A percentile compares a stretch with the other conserved stretches of the same genome.
Conservation (phyloP, 2,329 filamentous ascomycete genomes). For the Acephala macrosclerotiorum region DNA sequence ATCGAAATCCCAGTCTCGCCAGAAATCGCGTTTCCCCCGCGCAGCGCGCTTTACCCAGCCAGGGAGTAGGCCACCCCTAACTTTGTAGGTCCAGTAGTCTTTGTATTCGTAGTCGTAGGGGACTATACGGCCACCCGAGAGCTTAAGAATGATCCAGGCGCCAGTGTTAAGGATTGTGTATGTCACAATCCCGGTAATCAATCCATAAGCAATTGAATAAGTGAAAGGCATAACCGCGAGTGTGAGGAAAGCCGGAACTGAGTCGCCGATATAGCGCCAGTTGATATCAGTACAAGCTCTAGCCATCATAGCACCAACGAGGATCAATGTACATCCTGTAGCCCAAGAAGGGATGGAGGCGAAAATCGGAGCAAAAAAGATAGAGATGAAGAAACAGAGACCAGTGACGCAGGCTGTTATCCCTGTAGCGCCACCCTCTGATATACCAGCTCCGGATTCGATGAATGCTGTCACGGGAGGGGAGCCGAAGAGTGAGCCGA, state of each 20-base stretch:
- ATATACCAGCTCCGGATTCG: conserved; percentile 89
- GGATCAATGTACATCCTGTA: conserved; percentile 85
- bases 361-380: conserved; percentile 92
- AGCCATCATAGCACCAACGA: conserved; percentile 90
- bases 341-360: conserved; percentile 90
- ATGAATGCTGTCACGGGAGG: conserved; percentile 88
- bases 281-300: conserved; percentile 83
- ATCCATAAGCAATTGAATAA: conserved; percentile 86
- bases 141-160: conserved; percentile 73
- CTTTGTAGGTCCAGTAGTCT: conserved; percentile 81
- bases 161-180: conserved; percentile 79
- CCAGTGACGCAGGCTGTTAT: conserved; percentile 83
- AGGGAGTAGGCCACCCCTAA: conserved; percentile 77
- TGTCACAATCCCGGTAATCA: conserved; percentile 79
- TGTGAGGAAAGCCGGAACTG: conserved; percentile 83
- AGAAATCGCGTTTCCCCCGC: conserved; percentile 49
- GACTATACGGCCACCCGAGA: conserved; percentile 72
- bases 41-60: conserved; percentile 72
- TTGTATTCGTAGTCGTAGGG: conserved; percentile 79
- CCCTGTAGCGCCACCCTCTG: conserved; percentile 85
- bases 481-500: conserved; percentile 78
- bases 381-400: conserved; percentile 83
- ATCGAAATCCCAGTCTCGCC: conserved; percentile 36
- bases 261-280: conserved; percentile 86
- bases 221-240: conserved; percentile 90